Conservation (phyloP, 2,329 filamentous ascomycete genomes). For the Talaromyces rugulosus region DNA sequence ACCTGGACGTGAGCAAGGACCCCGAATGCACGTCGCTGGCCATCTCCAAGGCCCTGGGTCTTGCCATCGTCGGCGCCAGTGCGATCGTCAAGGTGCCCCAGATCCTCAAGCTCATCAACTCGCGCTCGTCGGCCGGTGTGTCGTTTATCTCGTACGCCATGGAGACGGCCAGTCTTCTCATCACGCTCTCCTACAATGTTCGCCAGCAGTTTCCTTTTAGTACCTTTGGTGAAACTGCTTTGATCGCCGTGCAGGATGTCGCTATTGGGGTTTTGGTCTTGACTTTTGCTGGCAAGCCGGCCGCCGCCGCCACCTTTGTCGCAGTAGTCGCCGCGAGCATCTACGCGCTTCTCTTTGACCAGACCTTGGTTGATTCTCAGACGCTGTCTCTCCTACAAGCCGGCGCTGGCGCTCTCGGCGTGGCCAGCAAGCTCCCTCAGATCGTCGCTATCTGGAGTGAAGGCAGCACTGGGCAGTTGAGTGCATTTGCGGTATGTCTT, state of each 20-base stretch:
- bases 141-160: slow-evolving; percentile 89
- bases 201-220: slow-evolving; percentile 91
- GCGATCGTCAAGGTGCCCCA: slow-evolving; percentile 95
- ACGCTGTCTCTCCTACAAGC: slow-evolving; percentile 74
- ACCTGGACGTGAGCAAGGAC: slow-evolving; percentile 71
- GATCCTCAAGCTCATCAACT: slow-evolving; percentile 83
- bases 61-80: slow-evolving; percentile 87
- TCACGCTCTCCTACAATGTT: slow-evolving; percentile 86
- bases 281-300: slow-evolving; percentile 68
- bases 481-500: slow-evolving; percentile 75
- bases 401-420: slow-evolving; percentile 73
- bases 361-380: slow-evolving; percentile 61
- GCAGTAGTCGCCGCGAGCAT: slow-evolving; percentile 67
- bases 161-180: slow-evolving; percentile 82
- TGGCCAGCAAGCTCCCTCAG: slow-evolving; percentile 91
- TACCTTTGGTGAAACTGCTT: slow-evolving; percentile 90
- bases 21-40: slow-evolving; percentile 80
- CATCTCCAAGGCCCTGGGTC: slow-evolving; percentile 85
- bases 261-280: slow-evolving; percentile 83
- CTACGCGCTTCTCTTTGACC: slow-evolving; percentile 64
- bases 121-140: slow-evolving; percentile 75
- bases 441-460: slow-evolving; percentile 80
- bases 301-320: slow-evolving; percentile 71
- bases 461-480: slow-evolving; percentile 90
- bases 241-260: slow-evolving; percentile 90